Evolutionary conservation across 2,329 filamentous ascomycete genomes (phyloP).

Genomic region (Kalmusia sp.): DNA sequence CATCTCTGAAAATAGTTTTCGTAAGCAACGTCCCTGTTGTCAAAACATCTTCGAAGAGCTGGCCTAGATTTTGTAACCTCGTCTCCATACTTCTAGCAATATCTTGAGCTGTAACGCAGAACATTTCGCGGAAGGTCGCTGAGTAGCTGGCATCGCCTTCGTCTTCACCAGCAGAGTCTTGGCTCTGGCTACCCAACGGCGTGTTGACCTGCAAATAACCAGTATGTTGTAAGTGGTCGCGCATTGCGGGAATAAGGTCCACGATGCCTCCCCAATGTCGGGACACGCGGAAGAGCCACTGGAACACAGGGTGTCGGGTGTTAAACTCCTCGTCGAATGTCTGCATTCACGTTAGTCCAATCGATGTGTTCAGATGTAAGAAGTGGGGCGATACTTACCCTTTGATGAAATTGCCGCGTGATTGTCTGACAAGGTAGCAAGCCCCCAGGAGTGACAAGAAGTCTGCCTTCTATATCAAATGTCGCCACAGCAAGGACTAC

Average conservation of each 20-base stretch:
- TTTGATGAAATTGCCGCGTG: slow-evolving; percentile 63
- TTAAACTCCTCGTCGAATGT: slow-evolving; percentile 78
- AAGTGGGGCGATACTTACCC: slow-evolving; percentile 58
- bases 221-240: slow-evolving; percentile 68
- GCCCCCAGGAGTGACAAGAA: slow-evolving; percentile 75
- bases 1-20: slow-evolving; percentile 61
- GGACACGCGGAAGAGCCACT: slow-evolving; percentile 86
- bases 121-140: slow-evolving; percentile 79
- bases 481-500: slow-evolving; percentile 66
- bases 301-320: slow-evolving; percentile 78
- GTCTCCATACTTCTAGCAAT: slow-evolving; percentile 72
- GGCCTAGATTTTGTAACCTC: slow-evolving; percentile 68
- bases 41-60: slow-evolving; percentile 78
- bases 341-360: slow-evolving; percentile 24
- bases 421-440: slow-evolving; percentile 76
- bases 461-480: slow-evolving; percentile 70
- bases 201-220: slow-evolving; percentile 31
- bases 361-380: slow-evolving; percentile 57
- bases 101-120: slow-evolving; percentile 79
- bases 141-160: slow-evolving; percentile 73
- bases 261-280: slow-evolving; percentile 76
- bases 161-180: slow-evolving; percentile 51
- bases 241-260: slow-evolving; percentile 75
- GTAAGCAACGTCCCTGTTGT: slow-evolving; percentile 67
- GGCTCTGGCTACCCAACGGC: slow-evolving; percentile 23